Evolutionary conservation across 257 asterid genomes (phyloP), one percentile per base, ranked within the genome.

Genomic region (Scutellaria barbata): DNA sequence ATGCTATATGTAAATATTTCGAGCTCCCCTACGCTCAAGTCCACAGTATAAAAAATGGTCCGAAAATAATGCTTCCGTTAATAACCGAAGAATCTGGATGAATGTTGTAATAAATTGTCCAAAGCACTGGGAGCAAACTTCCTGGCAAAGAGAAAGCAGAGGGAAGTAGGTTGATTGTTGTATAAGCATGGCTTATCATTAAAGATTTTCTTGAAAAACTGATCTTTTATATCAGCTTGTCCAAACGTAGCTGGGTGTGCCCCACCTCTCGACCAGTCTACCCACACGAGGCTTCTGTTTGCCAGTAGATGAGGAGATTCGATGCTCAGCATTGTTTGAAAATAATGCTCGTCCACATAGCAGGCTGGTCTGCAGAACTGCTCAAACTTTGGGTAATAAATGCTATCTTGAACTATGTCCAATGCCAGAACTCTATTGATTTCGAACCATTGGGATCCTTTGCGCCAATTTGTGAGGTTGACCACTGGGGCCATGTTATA

Each of bases 251-350:
- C 96, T 1, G 98, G 98, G 76, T 92, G 98, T 8, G 98, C 92
- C 5, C 96, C 98, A 0, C 98, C 96, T 70, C 96, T 78, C 5
- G 98, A 92, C 98, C 98, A 92, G 77, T 92, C 98, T 7, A 86
- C 98, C 89, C 89, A 92, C 11, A 96, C 90, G 48, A 87, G 82
- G 64, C 75, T 90, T 74, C 98, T 77, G 79, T 92, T 92, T 0
- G 98, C 96, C 79, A 92, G 73, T n/a, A 86, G 82, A 22, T 62
- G 67, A 25, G 96, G 95, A 7, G 84, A 88, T n/a, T 83, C 78
- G 35, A 90, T 81, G 61, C 74, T 82, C 77, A 92, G 78, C 98
- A 92, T 92, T 30, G 89, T 82, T 16, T 82, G 85, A 10, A 85
- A 85, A 51, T 80, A 85, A 74, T 85, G 89, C 76, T 85, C 89